phyloP scores from a whole-genome alignment of 2,329 filamentous ascomycete species.

The Neofusicoccum kwambonambiense region DNA sequence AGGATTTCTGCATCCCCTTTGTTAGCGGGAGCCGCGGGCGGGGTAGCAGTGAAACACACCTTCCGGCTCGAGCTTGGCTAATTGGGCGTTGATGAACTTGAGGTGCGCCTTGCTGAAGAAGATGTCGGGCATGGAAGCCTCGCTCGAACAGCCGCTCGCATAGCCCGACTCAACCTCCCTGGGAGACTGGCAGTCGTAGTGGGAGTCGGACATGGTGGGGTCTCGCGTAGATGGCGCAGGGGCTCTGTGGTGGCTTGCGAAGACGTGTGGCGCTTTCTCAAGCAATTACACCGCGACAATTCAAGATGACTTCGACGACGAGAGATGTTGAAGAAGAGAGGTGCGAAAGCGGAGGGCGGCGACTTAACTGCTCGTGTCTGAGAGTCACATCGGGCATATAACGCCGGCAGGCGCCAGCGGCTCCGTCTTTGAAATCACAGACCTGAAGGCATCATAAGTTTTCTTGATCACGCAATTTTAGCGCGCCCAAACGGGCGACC shows the following conservation, averaged over 20 bases:
- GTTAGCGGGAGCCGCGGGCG: conserved; percentile 28
- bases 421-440: conserved; percentile 22
- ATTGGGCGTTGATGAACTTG: conserved; percentile 83
- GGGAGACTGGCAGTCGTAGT: conserved; percentile 19
- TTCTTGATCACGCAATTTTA: conserved; percentile 23
- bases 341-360: conserved; percentile 6
- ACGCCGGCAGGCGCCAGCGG: conserved; percentile 12
- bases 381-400: conserved; percentile 17
- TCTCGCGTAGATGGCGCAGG: conserved; percentile 12
- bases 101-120: conserved; percentile 86
- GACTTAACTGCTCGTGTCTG: not conserved
- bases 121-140: conserved; percentile 67
- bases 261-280: not conserved
- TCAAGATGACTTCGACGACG: not conserved
- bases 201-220: conserved; percentile 17
- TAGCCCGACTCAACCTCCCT: conserved; percentile 76
- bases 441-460: conserved; percentile 21
- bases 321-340: conserved; percentile 7
- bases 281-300: not conserved
- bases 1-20: conserved; percentile 64
- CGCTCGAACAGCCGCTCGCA: conserved; percentile 65
- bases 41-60: conserved; percentile 42
- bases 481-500: not conserved
- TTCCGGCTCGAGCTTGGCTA: conserved; percentile 83
- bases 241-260: conserved; percentile 1